A percentile compares a stretch with the other conserved stretches of the same genome.
phyloP scores from a whole-genome alignment of 306 rosid genomes.

The Cicer cuneatum region DNA sequence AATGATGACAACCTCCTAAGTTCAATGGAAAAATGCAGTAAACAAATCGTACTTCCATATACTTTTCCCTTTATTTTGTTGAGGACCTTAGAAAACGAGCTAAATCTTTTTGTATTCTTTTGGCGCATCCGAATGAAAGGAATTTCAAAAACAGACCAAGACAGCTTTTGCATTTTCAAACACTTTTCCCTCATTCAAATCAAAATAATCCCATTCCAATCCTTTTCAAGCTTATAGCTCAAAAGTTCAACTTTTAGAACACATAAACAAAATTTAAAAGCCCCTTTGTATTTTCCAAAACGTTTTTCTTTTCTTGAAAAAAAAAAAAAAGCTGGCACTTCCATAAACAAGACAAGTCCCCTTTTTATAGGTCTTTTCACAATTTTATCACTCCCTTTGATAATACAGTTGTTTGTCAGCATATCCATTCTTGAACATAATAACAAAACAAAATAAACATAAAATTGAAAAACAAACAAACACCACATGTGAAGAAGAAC shows the following conservation, averaged over 20 bases:
- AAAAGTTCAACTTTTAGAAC: constrained; percentile 32
- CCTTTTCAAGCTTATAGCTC: constrained; percentile 52
- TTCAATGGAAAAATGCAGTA: constrained; percentile 29
- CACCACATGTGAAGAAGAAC: not conserved
- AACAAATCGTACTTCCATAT: not conserved
- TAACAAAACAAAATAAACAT: not conserved
- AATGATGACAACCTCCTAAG: constrained; percentile 40
- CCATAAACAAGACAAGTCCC: constrained; percentile 30
- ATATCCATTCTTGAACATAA: constrained; percentile 14
- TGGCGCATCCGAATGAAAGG: constrained; percentile 47
- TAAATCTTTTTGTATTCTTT: constrained; percentile 54
- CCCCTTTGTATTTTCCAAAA: constrained; percentile 6
- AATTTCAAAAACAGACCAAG: constrained; percentile 46
- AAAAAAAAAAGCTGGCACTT: constrained; percentile 44
- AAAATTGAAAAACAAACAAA: not conserved
- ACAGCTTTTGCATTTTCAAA: constrained; percentile 56
- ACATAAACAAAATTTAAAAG: constrained; percentile 32
- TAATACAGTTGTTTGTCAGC: constrained; percentile 39
- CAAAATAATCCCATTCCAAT: constrained; percentile 42
- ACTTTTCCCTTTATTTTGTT: constrained; percentile 16
- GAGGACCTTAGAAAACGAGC: constrained; percentile 41
- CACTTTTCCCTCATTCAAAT: constrained; percentile 43
- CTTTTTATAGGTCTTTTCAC: constrained; percentile 38
- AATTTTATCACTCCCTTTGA: constrained; percentile 41
- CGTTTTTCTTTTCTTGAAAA: too few relatives aligned